Conservation (phyloP, 2,329 filamentous ascomycete genomes). For the Pseudocercospora fijiensis region DNA sequence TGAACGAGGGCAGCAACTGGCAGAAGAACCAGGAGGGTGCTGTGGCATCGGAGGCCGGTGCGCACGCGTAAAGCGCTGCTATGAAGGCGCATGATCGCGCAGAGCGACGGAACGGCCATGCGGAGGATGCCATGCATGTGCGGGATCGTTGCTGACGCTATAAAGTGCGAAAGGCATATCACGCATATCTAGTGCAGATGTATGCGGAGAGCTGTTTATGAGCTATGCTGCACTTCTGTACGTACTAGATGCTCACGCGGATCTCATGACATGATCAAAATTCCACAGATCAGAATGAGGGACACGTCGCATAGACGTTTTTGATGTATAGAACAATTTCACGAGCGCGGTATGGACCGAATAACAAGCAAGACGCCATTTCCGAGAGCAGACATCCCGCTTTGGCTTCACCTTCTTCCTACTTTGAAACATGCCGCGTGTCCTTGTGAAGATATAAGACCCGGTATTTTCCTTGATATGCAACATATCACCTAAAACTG, state of each 20-base stretch:
- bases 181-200: not conserved
- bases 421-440: slow-evolving; percentile 6
- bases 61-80: not conserved
- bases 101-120: slow-evolving; percentile 21
- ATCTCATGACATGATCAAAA: not conserved
- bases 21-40: slow-evolving; percentile 38
- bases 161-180: not conserved
- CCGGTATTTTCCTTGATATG: not conserved
- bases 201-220: not conserved
- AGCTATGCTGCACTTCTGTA: not conserved
- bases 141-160: not conserved
- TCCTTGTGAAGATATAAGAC: not conserved
- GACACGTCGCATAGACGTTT: not conserved
- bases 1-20: slow-evolving; percentile 32
- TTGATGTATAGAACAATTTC: slow-evolving; percentile 4
- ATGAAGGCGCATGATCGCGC: slow-evolving; percentile 15
- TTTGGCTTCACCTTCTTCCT: not conserved
- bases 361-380: slow-evolving; percentile 3
- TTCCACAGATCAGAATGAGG: not conserved
- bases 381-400: slow-evolving; percentile 8
- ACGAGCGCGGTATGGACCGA: slow-evolving; percentile 9
- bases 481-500: too few species aligned
- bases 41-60: slow-evolving; percentile 24
- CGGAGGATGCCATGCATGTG: not conserved
- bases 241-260: not conserved